Evolutionary conservation across 164 flowering plant species (phyloP), one percentile per base, ranked within the genome.

Genomic region (Umbellularia californica): DNA sequence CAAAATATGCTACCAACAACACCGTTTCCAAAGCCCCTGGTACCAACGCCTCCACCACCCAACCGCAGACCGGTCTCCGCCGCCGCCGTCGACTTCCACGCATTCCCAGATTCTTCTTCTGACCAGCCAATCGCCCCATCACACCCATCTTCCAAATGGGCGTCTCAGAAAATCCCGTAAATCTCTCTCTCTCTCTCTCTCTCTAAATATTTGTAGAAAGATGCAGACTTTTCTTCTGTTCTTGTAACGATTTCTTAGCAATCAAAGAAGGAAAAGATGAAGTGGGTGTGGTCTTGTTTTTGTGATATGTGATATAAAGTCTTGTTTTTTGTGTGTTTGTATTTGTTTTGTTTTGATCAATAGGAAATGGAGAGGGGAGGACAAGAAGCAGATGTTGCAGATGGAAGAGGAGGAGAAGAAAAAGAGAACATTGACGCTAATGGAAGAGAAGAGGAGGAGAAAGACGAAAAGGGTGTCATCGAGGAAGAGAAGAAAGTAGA

Each of bases 301-400:
- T 35, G 47, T 35, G 47, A 35, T 7, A 35, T 35, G 47, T 35
- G 47, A 35, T 35, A 35, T 35, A 35, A 7, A 35, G 9, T 0
- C 47, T 35, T 35, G 47, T 6, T 35, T 35, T 5, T 5, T 35
- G 7, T 35, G 47, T 35, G 28, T 17, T 13, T 5, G 22, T 5
- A 9, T 35, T 35, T 35, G 41, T 35, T 28, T 13, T 15, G 22
- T 22, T 13, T 66, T 13, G 69, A 13, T 14, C 30, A 14, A 11
- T 19, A 66, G 69, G 69, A 20, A 66, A 66, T 30, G 35, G 69
- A 30, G 30, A 66, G 33, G 30, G 41, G 69, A 30, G 69, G 28
- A 66, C 41, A 66, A 14, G 33, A 27, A 27, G 69, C 17, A 30
- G 50, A 15, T 66, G 69, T 66, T 35, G 47, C 47, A 13, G 60